Conservation (phyloP, 805 yeast genomes). For the Henningerozyma blattae region DNA sequence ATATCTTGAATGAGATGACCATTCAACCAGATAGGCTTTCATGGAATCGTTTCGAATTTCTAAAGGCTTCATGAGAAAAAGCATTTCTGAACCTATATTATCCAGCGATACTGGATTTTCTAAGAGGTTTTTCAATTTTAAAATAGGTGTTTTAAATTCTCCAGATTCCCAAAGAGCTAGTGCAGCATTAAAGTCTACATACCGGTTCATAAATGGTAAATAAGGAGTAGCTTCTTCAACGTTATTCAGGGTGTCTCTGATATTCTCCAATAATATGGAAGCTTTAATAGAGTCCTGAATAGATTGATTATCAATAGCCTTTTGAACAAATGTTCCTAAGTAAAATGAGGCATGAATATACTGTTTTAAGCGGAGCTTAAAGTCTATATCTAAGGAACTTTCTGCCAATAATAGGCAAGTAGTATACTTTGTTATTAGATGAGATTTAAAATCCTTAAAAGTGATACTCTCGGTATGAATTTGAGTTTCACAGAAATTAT, state of each 20-base stretch:
- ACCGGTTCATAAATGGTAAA: conserved; percentile 26
- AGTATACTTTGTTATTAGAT: no score
- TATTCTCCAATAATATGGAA: conserved; percentile 8
- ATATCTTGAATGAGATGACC: conserved; percentile 63
- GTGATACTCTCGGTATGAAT: no score
- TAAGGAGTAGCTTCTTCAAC: not conserved
- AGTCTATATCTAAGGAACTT: no score
- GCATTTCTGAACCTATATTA: not conserved
- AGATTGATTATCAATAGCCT: conserved; percentile 7
- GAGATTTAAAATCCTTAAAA: no score
- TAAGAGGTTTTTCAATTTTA: conserved; percentile 32
- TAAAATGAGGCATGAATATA: not conserved
- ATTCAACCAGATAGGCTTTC: conserved; percentile 40
- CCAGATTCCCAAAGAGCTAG: conserved; percentile 54
- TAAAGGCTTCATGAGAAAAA: conserved; percentile 2
- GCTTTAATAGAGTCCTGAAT: conserved; percentile 15
- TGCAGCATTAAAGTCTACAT: conserved; percentile 30
- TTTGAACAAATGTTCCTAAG: conserved; percentile 1
- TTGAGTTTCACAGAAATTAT: no score
- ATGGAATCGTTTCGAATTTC: conserved; percentile 14
- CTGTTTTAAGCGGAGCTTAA: no score
- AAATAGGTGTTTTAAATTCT: conserved; percentile 44
- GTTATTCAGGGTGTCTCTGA: conserved; percentile 2
- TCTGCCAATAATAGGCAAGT: no score
- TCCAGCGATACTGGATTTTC: conserved; percentile 4